phyloP scores from a whole-genome alignment of 2,329 filamentous ascomycete species.

The Colletotrichum spaethianum region DNA sequence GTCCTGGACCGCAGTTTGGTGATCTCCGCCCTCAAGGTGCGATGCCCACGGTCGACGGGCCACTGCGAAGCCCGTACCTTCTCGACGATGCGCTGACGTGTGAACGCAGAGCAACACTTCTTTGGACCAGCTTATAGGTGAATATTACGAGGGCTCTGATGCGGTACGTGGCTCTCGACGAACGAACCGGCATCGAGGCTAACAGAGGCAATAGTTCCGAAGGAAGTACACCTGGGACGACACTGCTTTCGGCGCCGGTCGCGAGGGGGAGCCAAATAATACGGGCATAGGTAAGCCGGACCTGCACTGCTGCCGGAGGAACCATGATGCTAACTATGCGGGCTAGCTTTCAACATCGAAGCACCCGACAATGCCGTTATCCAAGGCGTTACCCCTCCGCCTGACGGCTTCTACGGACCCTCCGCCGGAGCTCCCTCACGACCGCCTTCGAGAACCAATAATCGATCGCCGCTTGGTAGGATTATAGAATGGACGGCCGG shows the following conservation, averaged over 20 bases:
- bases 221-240: slow-evolving; percentile 71
- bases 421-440: slow-evolving; percentile 67
- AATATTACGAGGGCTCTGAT: slow-evolving; percentile 65
- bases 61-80: neutral
- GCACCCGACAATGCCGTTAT: slow-evolving; percentile 60
- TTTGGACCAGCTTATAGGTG: slow-evolving; percentile 63
- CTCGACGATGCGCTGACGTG: slow-evolving; percentile 8
- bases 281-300: slow-evolving; percentile 60
- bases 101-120: slow-evolving; percentile 60
- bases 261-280: slow-evolving; percentile 63
- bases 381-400: slow-evolving; percentile 58
- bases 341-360: slow-evolving; percentile 70
- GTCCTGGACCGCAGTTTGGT: slow-evolving; percentile 56
- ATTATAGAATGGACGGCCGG: slow-evolving; percentile 63
- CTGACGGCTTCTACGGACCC: slow-evolving; percentile 50
- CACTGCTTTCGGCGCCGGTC: slow-evolving; percentile 64
- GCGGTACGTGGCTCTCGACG: slow-evolving; percentile 35
- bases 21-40: slow-evolving; percentile 59
- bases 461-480: slow-evolving; percentile 69
- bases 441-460: slow-evolving; percentile 73
- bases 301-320: neutral
- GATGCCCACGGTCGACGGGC: slow-evolving; percentile 4
- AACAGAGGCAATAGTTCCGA: slow-evolving; percentile 55
- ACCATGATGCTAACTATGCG: slow-evolving; percentile 7
- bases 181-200: slow-evolving; percentile 12